Percentiles rank a stretch among this genome's conserved stretches.
Evolutionary conservation across 768 basidiomycete species (phyloP).

Genomic region (Auricularia sp.): DNA sequence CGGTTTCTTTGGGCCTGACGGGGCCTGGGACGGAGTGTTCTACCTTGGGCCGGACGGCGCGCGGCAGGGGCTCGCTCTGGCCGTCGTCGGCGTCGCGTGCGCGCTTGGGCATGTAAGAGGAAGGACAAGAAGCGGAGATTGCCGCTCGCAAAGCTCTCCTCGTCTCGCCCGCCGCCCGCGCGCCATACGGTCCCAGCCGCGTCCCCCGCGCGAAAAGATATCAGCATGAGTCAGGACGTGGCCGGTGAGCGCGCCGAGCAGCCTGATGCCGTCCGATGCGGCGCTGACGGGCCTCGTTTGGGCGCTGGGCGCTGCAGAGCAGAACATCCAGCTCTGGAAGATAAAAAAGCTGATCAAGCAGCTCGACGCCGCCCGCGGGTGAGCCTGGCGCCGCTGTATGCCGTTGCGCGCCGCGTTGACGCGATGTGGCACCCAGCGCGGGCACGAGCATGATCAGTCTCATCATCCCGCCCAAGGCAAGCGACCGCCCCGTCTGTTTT

Average conservation of each 20-base stretch:
- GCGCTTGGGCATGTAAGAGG: background rate
- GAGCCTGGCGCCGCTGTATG: slow-evolving; percentile 12
- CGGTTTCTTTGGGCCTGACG: background rate
- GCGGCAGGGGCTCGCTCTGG: background rate
- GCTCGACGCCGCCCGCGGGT: slow-evolving; percentile 90
- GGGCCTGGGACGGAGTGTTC: background rate
- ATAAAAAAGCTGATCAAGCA: slow-evolving; percentile 99
- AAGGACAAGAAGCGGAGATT: background rate
- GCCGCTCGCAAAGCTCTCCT: background rate
- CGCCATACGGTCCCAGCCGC: too few species aligned
- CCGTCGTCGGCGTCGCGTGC: background rate
- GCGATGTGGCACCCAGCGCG: slow-evolving; percentile 37
- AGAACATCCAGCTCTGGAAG: slow-evolving; percentile 97
- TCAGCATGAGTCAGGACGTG: background rate
- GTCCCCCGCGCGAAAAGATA: background rate
- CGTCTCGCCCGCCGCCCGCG: too few species aligned
- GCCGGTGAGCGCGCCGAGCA: background rate
- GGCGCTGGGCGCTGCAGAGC: slow-evolving; percentile 45
- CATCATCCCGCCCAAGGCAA: slow-evolving; percentile 88
- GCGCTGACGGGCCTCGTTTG: background rate
- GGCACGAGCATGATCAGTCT: slow-evolving; percentile 99
- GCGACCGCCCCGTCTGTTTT: slow-evolving; percentile 7
- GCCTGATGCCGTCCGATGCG: background rate
- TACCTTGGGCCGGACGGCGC: background rate
- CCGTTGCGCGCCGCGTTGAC: background rate